phyloP scores from a whole-genome alignment of 73 alveolate species.

The Blepharisma japonicum region DNA sequence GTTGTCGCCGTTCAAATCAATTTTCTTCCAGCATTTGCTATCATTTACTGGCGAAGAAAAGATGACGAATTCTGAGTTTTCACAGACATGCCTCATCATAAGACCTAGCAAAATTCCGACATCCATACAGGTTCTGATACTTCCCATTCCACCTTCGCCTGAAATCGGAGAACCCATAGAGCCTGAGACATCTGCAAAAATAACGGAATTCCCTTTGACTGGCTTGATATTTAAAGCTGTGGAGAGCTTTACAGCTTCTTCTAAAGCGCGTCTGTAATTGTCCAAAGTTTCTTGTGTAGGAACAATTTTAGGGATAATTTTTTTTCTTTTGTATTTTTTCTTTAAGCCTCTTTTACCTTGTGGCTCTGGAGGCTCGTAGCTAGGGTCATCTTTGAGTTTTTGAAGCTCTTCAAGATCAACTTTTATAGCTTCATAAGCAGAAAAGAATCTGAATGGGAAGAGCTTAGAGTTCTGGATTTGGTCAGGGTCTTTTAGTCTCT shows the following conservation, averaged over 20 bases:
- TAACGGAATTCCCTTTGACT: constrained; percentile 9
- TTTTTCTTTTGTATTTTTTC: not conserved
- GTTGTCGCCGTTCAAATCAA: constrained; percentile 22
- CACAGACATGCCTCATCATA: constrained; percentile 25
- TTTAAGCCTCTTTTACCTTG: not conserved
- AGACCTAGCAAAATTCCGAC: constrained; percentile 23
- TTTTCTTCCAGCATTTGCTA: constrained; percentile 23
- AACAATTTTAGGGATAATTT: not conserved
- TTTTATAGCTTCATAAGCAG: constrained; percentile 32
- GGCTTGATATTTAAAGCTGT: not conserved
- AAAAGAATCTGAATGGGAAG: constrained; percentile 39
- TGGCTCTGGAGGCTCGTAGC: not conserved
- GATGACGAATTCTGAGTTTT: not conserved
- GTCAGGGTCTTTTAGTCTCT: constrained; percentile 34
- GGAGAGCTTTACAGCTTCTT: constrained; percentile 30
- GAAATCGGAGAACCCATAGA: constrained; percentile 7
- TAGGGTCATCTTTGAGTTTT: constrained; percentile 23
- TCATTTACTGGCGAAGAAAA: not conserved
- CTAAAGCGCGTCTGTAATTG: not conserved
- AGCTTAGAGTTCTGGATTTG: constrained; percentile 19
- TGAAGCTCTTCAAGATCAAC: constrained; percentile 9
- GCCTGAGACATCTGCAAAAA: constrained; percentile 21
- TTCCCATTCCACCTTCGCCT: not conserved
- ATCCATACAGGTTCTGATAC: constrained; percentile 15
- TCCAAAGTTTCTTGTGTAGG: not conserved